Evolutionary conservation across 768 basidiomycete genomes (phyloP), one percentile per base, ranked within the genome.

Genomic region (Strobilomyces confusus): DNA sequence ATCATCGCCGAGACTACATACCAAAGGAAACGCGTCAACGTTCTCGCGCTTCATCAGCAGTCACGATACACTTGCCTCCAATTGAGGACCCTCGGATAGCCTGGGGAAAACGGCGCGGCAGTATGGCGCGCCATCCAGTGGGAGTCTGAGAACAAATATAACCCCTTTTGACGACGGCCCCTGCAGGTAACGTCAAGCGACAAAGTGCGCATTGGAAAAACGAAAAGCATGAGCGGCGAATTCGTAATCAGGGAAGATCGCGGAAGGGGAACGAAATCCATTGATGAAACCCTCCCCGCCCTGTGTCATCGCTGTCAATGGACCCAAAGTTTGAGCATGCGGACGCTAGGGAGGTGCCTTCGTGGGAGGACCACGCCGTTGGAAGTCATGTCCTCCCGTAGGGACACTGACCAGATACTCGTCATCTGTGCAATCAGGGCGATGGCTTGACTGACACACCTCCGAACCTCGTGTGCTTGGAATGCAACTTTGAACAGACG

Each of bases 401-500:
- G 33, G 30, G 40, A 56, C 25, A 19, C 36, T 15, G 14, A 25
- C 23, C 51, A 45, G 2, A 36, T 44, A 22, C n/a, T 23, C 20
- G 26, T 15, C 38, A 49, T 52, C 17, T 22, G 30, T n/a, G 29
- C 49, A 37, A 47, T 59, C 11, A 37, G 17, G 48, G 25, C 25
- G 32, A 34, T 14, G 11, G 20, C 33, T 37, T 26, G 5, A 32
- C 44, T 44, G 44, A 65, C 57, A 59, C 52, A 44, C 29, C n/a
- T 37, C 42, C 40, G 7, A 37, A 42, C 34, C 5, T 49, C 33
- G 44, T 38, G 26, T 22, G 42, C 22, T 51, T 33, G 51, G 44
- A 64, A 51, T 17, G 25, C 4, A 43, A 14, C 17, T 61, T 45
- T 65, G 57, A 30, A 30, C 7, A 34, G 65, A 44, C 13, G 58